Evolutionary conservation across 2,329 filamentous ascomycete genomes (phyloP).

Genomic region (Cytospora piceae): DNA sequence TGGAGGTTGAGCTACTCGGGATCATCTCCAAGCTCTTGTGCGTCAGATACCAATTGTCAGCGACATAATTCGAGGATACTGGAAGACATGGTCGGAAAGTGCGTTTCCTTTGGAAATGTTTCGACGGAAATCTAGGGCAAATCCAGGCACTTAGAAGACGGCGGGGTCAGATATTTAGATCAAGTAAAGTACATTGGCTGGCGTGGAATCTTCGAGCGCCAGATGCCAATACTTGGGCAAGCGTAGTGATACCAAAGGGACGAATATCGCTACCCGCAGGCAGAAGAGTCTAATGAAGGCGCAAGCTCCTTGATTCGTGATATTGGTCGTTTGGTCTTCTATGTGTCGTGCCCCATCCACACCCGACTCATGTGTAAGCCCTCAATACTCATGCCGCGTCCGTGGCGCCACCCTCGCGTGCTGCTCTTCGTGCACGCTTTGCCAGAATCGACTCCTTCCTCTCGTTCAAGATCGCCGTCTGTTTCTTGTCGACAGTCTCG

Average conservation of each 20-base stretch:
- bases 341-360: background rate
- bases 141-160: background rate
- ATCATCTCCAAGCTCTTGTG: background rate
- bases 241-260: too few relatives aligned
- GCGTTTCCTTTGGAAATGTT: background rate
- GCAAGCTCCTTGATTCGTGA: constrained; percentile 11
- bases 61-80: background rate
- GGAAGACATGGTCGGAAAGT: background rate
- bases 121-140: background rate
- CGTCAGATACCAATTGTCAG: background rate
- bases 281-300: constrained; percentile 19
- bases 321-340: constrained; percentile 9
- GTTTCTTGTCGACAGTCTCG: constrained; percentile 83
- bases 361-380: background rate
- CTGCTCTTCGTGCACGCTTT: constrained; percentile 81
- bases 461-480: constrained; percentile 75
- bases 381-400: constrained; percentile 31
- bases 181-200: background rate
- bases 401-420: constrained; percentile 60
- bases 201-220: background rate
- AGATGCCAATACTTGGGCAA: background rate
- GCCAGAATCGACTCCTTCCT: constrained; percentile 82
- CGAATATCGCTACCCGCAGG: constrained; percentile 14
- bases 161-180: background rate
- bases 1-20: background rate